Evolutionary conservation across 805 yeast species (phyloP).

Genomic region (Schizosaccharomyces pombe): ASM294v3 CU329670.1:2374501-2375000

Average conservation of each 20-base stretch:
- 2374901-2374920: not conserved
- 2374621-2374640: not conserved
- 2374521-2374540: not conserved
- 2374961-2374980: not conserved
- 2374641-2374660: not conserved
- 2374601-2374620: not conserved
- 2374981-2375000: not conserved
- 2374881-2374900: not conserved
- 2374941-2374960: not conserved
- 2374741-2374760: not conserved
- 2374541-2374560: not conserved
- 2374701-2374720: not conserved
- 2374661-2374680: not conserved
- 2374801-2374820: not conserved
- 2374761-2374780: not conserved
- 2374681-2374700: not conserved
- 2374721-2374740: not conserved
- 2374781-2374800: not conserved
- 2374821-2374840: not conserved
- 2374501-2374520: constrained; percentile 2
- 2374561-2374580: not conserved
- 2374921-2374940: not conserved
- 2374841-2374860: not conserved
- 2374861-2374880: not conserved
- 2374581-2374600: not conserved